Base-by-base conservation (phyloP, 2,329 filamentous ascomycete species). In the Rhynchosporium graminicola region DNA sequence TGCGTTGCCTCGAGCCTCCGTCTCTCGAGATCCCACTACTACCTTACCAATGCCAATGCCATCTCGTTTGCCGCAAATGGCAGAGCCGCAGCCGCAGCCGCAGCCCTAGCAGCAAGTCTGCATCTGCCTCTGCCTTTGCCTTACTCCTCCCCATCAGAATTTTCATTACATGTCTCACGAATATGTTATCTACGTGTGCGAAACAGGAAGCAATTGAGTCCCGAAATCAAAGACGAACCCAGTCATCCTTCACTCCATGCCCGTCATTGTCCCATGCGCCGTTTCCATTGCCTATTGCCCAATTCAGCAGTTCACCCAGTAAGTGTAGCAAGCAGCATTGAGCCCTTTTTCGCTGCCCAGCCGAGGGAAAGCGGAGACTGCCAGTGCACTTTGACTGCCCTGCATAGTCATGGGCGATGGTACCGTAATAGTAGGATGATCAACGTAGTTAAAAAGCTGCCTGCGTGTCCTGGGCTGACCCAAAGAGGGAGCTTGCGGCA, bases 101-200 rank as follows among this genome's bases (percentile, higher is more conserved):
- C 51, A n/a, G 20, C 51, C 51, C 29, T 9, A 20, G 20, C 20
- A 20, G 20, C 20, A 20, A 20, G 3, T 42, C 40, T 5, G 40
- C 9, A 42, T 42, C 40, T 42, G 40, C 15, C 4, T 31, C 29
- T 50, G 7, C 38, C 38, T 56, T 26, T 45, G 20, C 52, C 12
- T 33, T 7, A 28, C 12, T 29, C 40, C 52, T 56, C 38, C 54
- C 40, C 40, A 42, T 33, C 40, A 57, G 29, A n/a, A 57, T 46
- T 54, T 46, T 54, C 51, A 57, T 57, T 57, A 57, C 28, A 40
- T 68, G 69, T 70, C 67, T 68, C 69, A 68, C 64, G 59, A 67
- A 67, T 65, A 70, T 62, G 57, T 67, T 70, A 70, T 70, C 68
- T 70, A 70, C 68, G 68, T 56, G 9, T 45, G n/a, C 54, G 59